Evolutionary conservation across 2,329 filamentous ascomycete species (phyloP), one percentile per base, ranked within the genome.

Genomic region (Pseudocercospora musae): DNA sequence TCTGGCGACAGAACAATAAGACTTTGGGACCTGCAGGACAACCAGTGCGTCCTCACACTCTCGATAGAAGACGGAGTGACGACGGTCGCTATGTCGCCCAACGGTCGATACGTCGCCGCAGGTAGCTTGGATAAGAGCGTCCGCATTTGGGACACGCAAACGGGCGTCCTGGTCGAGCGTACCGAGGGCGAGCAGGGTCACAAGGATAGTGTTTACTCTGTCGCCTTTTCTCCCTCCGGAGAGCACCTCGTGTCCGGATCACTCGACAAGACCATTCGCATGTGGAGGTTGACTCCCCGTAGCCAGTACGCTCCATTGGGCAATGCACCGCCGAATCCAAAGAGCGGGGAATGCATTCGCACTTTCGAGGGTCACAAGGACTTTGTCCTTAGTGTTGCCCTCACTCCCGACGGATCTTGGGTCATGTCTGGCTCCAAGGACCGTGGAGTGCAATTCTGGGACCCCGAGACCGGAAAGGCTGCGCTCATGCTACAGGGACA

Each of bases 331-430:
- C 63, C 62, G 31, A 60, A 66, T 21, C 62, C 88, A 8, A 96
- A 95, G 81, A 89, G 90, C 37, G 94, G 95, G 70, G 92, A 96
- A 76, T 98, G 95, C 75, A 88, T 97, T 72, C 92, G 93, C 81
- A 98, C 94, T 0, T 99, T 98, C 72, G 95, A 98, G 74, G 95
- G 95, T 56, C 95, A 99, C 79, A 90, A 96, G 90, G 95, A 99
- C 78, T 99, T 98, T 74, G 95, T 99, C 63, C 87, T 99, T 49
- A 95, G 90, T 62, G 95, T 99, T 60, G 96, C 95, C 18, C 85
- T 98, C 65, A 98, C 95, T 0, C 95, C 95, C 15, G 93, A 98
- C 75, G 90, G 91, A 66, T 86, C 89, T 72, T 99, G 95, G 95
- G 94, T 99, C 61, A 89, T 99, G 78, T 96, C 92, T 66, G 95